Evolutionary conservation across 1,139 yeast species (phyloP), one percentile per base, ranked within the genome.

Genomic region (Zygoascus meyerae): DNA sequence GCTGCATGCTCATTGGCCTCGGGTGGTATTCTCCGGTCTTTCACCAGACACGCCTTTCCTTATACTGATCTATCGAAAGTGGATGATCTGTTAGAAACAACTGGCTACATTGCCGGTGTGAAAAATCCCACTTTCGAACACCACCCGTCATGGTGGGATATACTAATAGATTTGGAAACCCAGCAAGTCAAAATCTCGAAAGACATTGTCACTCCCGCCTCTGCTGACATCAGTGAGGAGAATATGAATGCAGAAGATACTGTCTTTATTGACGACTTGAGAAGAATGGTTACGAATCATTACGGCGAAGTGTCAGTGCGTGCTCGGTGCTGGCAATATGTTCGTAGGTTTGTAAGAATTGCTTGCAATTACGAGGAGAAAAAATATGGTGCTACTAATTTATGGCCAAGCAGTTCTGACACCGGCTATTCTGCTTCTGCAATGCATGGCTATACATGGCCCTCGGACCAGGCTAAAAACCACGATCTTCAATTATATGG

Each of bases 51-150:
- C 48, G 70, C 81, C 4, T 80, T 79, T 58, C 86, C 86, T 1
- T 77, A 79, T 49, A 71, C 81, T 2, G 85, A 81, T 56, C 75
- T 80, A 21, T 75, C 81, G 32, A 78, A 79, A 54, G 76, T 78
- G 21, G 83, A 78, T 52, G 70, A 77, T 16, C 64, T 80, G 53
- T 72, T 75, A 50, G 66, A 70, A 49, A 75, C 80, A 51, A 74
- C 71, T 15, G 78, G 80, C 21, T 80, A 66, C 60, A 68, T 80
- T 57, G 86, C 85, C 3, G 86, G 86, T 9, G 81, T 82, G 42
- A 79, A 80, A 53, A 80, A 81, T 61, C 83, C 84, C 10, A 79
- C 82, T 47, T 80, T 80, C 66, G 78, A 77, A 52, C 61, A 60
- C 44, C 81, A 78, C 55, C 79, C 79, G 36, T 69, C 68, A 10